phyloP scores from a whole-genome alignment of 371 early-diverging fungal genomes.

The Haplosporangium sp. region DNA sequence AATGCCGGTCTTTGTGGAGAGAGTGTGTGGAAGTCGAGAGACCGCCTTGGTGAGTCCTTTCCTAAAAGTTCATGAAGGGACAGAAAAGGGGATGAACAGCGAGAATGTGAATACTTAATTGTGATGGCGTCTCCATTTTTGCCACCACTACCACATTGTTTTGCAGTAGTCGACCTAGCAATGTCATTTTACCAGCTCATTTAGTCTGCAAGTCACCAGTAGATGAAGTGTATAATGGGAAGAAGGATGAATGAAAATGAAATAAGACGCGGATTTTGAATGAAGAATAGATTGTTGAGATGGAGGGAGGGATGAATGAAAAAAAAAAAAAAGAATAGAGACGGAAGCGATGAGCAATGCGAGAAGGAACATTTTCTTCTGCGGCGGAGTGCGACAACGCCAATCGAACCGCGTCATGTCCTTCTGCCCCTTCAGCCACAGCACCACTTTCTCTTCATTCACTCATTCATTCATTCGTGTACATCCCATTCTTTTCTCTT shows the following conservation, averaged over 20 bases:
- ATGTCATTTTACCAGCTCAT: constrained; percentile 20
- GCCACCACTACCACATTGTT: no score
- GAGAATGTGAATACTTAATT: neutral
- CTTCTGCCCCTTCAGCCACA: neutral
- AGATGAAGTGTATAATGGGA: neutral
- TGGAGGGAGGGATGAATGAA: neutral
- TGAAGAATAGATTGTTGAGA: neutral
- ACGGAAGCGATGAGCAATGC: neutral
- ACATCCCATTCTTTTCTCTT: neutral
- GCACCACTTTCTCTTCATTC: neutral
- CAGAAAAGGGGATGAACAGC: constrained; percentile 1
- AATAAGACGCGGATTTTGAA: neutral
- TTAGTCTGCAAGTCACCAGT: neutral
- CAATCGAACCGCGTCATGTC: no score
- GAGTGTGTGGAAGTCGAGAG: constrained; percentile 49
- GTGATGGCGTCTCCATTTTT: neutral
- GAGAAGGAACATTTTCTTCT: neutral
- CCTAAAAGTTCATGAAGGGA: constrained; percentile 15
- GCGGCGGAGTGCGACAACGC: no score
- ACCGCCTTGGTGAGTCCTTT: constrained; percentile 55
- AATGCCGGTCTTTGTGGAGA: constrained; percentile 50
- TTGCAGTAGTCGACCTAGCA: neutral
- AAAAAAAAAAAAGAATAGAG: neutral
- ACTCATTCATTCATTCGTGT: neutral
- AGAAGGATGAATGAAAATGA: neutral